Evolutionary conservation across 192 early-diverging fungal genomes (phyloP).

Genomic region (Mortierella alpina): DNA sequence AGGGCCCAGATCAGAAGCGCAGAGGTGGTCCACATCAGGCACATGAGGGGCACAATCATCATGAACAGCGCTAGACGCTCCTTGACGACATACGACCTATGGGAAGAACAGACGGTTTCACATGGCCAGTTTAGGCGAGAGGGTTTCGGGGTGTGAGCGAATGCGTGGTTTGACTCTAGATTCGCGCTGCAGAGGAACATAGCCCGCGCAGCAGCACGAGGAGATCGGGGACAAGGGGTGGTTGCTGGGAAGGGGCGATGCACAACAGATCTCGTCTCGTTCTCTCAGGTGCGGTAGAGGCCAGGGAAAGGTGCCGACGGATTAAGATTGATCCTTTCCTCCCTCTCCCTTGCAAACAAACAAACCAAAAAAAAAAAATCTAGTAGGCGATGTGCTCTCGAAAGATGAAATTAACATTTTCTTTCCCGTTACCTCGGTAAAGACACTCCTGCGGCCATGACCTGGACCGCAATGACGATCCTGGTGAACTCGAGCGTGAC

Average conservation of each 20-base stretch:
- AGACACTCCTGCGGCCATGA: conserved; percentile 87
- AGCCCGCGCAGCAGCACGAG: no score
- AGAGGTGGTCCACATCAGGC: conserved; percentile 81
- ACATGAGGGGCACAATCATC: conserved; percentile 84
- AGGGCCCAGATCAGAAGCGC: conserved; percentile 74
- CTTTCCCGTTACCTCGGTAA: conserved; percentile 72
- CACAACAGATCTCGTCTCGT: no score
- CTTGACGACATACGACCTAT: conserved; percentile 67
- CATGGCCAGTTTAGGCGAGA: conserved; percentile 19
- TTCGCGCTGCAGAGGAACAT: no score
- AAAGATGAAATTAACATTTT: neutral
- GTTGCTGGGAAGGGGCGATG: no score
- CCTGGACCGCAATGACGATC: conserved; percentile 86
- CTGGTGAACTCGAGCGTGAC: conserved; percentile 80
- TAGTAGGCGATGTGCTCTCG: neutral
- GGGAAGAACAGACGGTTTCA: neutral
- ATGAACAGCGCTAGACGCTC: conserved; percentile 74
- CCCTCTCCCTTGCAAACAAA: neutral
- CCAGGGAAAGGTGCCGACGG: neutral
- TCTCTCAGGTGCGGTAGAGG: no score
- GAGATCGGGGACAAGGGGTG: no score
- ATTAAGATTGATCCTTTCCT: conserved; percentile 27
- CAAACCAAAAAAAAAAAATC: neutral
- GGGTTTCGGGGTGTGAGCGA: no score
- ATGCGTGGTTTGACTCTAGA: neutral